Evolutionary conservation across 148 eudicot genomes (phyloP).

Genomic region (Vaccinium vitisidaea): DNA sequence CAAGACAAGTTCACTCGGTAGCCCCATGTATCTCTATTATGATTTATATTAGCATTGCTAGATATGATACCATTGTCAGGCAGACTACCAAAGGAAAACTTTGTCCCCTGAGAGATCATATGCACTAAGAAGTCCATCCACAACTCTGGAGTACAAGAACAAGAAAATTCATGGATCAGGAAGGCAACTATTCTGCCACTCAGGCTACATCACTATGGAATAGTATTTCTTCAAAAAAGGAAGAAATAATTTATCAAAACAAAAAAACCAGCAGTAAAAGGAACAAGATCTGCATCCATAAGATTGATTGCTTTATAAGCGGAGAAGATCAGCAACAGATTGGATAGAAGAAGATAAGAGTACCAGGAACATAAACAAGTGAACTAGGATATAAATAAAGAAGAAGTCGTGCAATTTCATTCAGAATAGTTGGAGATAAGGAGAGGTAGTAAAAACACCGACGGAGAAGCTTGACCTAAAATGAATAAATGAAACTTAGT

Average conservation of each 20-base stretch:
- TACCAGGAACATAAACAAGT: background rate
- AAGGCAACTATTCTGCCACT: background rate
- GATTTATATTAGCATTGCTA: no score
- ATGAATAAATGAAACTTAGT: background rate
- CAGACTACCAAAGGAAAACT: slow-evolving; percentile 81
- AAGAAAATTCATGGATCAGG: slow-evolving; percentile 14
- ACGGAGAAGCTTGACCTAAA: background rate
- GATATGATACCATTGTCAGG: no score
- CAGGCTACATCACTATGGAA: background rate
- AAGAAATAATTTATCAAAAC: slow-evolving; percentile 6
- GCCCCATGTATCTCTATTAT: no score
- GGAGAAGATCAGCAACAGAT: background rate
- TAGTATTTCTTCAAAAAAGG: no score
- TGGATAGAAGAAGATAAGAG: slow-evolving; percentile 1
- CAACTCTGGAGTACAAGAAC: slow-evolving; percentile 61
- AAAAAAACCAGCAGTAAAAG: slow-evolving; percentile 10
- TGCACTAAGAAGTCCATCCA: slow-evolving; percentile 95
- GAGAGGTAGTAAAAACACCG: background rate
- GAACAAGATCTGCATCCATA: background rate
- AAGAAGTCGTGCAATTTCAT: background rate
- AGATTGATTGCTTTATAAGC: background rate
- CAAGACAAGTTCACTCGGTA: no score
- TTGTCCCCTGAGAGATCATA: slow-evolving; percentile 95
- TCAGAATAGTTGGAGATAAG: background rate
- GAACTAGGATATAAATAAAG: background rate